Evolutionary conservation across 1,284 basidiomycete genomes (phyloP).

Genomic region (Golubevia sp.): DNA sequence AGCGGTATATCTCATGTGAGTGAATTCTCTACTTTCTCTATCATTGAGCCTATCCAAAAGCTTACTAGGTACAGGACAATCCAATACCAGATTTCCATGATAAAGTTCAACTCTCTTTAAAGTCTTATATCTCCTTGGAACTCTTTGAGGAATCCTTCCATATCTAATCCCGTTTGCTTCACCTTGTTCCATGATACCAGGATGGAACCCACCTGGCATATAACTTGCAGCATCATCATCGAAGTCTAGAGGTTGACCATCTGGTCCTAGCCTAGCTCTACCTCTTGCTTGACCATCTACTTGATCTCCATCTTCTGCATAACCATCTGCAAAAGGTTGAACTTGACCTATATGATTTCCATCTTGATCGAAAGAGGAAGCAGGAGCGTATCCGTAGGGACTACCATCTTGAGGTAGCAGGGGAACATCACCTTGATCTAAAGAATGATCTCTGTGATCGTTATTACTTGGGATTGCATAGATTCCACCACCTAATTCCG

Average conservation of each 20-base stretch:
- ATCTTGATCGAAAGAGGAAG: conserved; percentile 38
- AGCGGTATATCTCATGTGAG: conserved; percentile 37
- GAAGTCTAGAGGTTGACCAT: conserved; percentile 9
- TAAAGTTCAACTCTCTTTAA: conserved; percentile 51
- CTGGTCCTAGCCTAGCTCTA: conserved; percentile 4
- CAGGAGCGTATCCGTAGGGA: conserved; percentile 40
- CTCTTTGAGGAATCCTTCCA: conserved; percentile 49
- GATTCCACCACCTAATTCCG: background rate
- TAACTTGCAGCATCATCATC: conserved; percentile 12
- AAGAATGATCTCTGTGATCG: conserved; percentile 23
- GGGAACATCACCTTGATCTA: conserved; percentile 22
- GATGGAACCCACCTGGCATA: conserved; percentile 46
- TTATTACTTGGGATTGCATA: conserved; percentile 1
- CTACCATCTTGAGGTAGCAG: conserved; percentile 29
- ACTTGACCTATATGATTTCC: conserved; percentile 35
- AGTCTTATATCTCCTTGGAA: conserved; percentile 53
- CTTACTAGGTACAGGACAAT: conserved; percentile 52
- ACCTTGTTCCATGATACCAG: conserved; percentile 33
- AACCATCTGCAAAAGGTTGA: conserved; percentile 26
- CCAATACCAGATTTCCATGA: conserved; percentile 55
- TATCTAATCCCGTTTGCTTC: conserved; percentile 32
- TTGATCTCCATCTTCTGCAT: conserved; percentile 37
- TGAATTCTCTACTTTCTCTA: conserved; percentile 27
- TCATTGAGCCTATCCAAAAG: conserved; percentile 26
- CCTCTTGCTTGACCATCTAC: conserved; percentile 21